phyloP scores from a whole-genome alignment of 441 rosid species.

The Gossypium trilobum region DNA sequence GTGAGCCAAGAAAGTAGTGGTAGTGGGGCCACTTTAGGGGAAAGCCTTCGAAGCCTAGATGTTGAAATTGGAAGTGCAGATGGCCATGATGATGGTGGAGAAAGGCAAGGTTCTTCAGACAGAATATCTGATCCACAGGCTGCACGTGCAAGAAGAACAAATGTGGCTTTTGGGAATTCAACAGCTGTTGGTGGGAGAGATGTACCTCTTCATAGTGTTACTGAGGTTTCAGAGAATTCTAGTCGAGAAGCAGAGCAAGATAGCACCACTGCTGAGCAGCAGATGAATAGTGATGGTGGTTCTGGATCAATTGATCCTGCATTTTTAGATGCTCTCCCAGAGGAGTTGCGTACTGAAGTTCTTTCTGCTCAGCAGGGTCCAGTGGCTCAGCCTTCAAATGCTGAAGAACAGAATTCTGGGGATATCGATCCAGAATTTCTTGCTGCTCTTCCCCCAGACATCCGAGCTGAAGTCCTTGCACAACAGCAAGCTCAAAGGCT shows the following conservation, averaged over 20 bases:
- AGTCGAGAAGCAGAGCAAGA: slow-evolving; percentile 85
- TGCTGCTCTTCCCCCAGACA: slow-evolving; percentile 97
- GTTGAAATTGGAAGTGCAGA: slow-evolving; percentile 99
- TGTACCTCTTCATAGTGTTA: slow-evolving; percentile 76
- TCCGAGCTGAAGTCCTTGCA: slow-evolving; percentile 89
- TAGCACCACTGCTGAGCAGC: slow-evolving; percentile 58
- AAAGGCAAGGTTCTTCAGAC: slow-evolving; percentile 77
- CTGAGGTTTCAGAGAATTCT: slow-evolving; percentile 91
- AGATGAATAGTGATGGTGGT: slow-evolving; percentile 46
- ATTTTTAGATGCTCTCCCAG: slow-evolving; percentile 95
- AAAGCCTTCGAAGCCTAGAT: slow-evolving; percentile 95
- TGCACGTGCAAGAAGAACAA: slow-evolving; percentile 62
- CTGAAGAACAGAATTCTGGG: slow-evolving; percentile 62
- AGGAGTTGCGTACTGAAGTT: slow-evolving; percentile 95
- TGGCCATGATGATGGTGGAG: slow-evolving; percentile 97
- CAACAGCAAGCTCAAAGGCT: slow-evolving; percentile 95
- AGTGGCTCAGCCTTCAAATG: slow-evolving; percentile 65
- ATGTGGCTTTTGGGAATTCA: slow-evolving; percentile 48
- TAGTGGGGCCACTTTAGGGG: slow-evolving; percentile 95
- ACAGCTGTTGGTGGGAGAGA: slow-evolving; percentile 62
- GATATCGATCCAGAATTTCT: slow-evolving; percentile 98
- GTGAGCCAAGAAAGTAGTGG: slow-evolving; percentile 98
- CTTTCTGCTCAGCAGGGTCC: slow-evolving; percentile 89
- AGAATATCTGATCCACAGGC: slow-evolving; percentile 50
- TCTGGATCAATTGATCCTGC: slow-evolving; percentile 93